Evolutionary conservation across 495 filamentous ascomycete species (phyloP).

Genomic region (Apiosordaria backusii): DNA sequence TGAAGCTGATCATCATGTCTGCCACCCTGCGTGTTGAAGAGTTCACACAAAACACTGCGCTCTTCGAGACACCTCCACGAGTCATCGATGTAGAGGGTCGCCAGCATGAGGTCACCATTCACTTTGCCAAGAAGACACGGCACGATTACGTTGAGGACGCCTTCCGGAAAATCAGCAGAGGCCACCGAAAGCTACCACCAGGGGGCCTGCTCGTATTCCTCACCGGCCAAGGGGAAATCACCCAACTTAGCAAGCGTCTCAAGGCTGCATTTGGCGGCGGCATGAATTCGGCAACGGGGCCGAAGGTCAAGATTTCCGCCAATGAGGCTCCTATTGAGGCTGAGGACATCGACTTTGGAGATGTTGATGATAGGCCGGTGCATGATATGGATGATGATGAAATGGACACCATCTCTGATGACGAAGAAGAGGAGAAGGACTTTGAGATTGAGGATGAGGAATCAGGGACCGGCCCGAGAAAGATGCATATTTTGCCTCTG

Average conservation of each 20-base stretch:
- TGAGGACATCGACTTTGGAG: constrained; percentile 83
- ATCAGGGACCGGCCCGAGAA: constrained; percentile 53
- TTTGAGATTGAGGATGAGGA: constrained; percentile 59
- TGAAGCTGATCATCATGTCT: constrained; percentile 98
- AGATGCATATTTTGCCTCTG: constrained; percentile 81
- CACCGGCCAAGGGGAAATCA: constrained; percentile 91
- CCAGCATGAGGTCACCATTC: constrained; percentile 83
- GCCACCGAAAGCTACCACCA: constrained; percentile 84
- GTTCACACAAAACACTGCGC: constrained; percentile 74
- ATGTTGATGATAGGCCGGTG: constrained; percentile 46
- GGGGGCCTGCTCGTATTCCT: constrained; percentile 94
- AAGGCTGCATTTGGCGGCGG: constrained; percentile 61
- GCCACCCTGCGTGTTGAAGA: constrained; percentile 89
- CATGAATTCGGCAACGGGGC: constrained; percentile 50
- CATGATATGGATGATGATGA: constrained; percentile 50
- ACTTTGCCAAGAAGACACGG: constrained; percentile 80
- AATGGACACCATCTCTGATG: constrained; percentile 47
- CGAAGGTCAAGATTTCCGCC: constrained; percentile 68
- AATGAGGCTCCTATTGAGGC: constrained; percentile 76
- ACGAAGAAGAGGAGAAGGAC: constrained; percentile 56
- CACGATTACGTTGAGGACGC: constrained; percentile 87
- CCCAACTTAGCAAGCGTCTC: constrained; percentile 68
- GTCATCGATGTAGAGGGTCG: constrained; percentile 90
- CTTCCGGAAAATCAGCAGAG: constrained; percentile 81
- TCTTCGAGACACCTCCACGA: constrained; percentile 80